phyloP scores from a whole-genome alignment of 768 basidiomycete species.

The Auricularia cornea region DNA sequence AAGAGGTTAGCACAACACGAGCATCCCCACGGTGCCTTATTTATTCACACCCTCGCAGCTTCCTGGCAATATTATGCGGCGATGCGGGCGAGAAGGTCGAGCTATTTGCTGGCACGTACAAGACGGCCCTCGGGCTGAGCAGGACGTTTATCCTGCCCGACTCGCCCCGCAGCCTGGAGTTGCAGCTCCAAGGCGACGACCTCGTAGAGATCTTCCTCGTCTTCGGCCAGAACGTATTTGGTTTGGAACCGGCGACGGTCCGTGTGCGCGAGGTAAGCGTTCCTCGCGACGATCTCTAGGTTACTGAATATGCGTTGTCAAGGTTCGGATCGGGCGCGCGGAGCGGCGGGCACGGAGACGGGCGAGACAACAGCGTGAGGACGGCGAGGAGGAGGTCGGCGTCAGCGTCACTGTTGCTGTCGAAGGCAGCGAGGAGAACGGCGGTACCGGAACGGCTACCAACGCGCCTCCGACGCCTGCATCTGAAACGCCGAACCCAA shows the following conservation, averaged over 20 bases:
- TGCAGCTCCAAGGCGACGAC: conserved; percentile 82
- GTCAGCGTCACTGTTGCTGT: conserved; percentile 58
- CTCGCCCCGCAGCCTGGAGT: conserved; percentile 77
- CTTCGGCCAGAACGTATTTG: conserved; percentile 87
- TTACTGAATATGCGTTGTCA: background rate
- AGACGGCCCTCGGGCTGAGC: conserved; percentile 84
- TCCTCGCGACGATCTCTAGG: too few relatives aligned
- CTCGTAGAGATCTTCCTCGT: conserved; percentile 88
- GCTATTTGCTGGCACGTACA: conserved; percentile 83
- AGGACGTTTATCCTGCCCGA: conserved; percentile 89
- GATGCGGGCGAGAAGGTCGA: conserved; percentile 92
- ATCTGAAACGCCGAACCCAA: conserved; percentile 33
- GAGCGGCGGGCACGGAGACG: background rate
- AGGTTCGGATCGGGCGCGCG: conserved; percentile 15
- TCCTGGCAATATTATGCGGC: conserved; percentile 87
- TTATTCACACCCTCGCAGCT: conserved; percentile 35
- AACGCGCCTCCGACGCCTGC: conserved; percentile 31
- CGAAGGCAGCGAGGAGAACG: background rate
- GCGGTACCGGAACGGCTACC: conserved; percentile 34
- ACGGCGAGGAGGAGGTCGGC: conserved; percentile 40
- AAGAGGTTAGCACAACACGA: conserved; percentile 52
- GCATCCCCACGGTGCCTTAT: conserved; percentile 1
- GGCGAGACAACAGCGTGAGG: conserved; percentile 6
- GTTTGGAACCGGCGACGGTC: conserved; percentile 86
- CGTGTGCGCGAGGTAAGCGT: conserved; percentile 80